Percentiles rank a stretch among this genome's conserved stretches.
Evolutionary conservation across 2,329 filamentous ascomycete species (phyloP).

Genomic region (Paecilomyces fulvus): DNA sequence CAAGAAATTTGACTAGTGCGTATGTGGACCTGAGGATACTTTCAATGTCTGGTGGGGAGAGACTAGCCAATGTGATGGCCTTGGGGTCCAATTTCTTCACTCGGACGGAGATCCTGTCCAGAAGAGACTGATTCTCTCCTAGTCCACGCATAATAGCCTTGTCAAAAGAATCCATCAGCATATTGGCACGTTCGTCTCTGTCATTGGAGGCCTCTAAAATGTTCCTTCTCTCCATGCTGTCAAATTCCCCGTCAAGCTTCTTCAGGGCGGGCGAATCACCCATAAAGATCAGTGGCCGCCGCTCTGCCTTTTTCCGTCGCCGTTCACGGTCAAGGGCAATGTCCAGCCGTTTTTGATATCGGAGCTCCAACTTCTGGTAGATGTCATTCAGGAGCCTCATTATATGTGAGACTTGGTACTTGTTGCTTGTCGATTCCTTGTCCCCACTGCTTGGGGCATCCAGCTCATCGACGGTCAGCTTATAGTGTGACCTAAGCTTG

Average conservation of each 20-base stretch:
- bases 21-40: conserved; percentile 30
- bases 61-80: conserved; percentile 22
- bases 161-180: conserved; percentile 44
- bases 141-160: conserved; percentile 43
- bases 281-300: conserved; percentile 43
- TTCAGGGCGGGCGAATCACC: conserved; percentile 46
- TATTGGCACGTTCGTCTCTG: conserved; percentile 41
- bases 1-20: conserved; percentile 31
- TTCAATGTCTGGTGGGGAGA: conserved; percentile 27
- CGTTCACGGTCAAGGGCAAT: conserved; percentile 46
- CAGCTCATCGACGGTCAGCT: conserved; percentile 34
- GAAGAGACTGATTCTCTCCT: conserved; percentile 43
- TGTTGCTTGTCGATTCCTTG: conserved; percentile 20
- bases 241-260: conserved; percentile 40
- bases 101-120: conserved; percentile 40
- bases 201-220: conserved; percentile 42
- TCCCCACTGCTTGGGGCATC: conserved; percentile 30
- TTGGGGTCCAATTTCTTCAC: conserved; percentile 29
- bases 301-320: conserved; percentile 47
- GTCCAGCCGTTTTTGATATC: conserved; percentile 42
- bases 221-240: conserved; percentile 44
- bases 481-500: conserved; percentile 39
- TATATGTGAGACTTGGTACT: conserved; percentile 31
- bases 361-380: conserved; percentile 40
- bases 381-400: conserved; percentile 40